These are phyloP conservation scores for Penicillium decumbens DNA, from an alignment of 2,329 filamentous ascomycete species.

Conservation along the genomic window DNA sequence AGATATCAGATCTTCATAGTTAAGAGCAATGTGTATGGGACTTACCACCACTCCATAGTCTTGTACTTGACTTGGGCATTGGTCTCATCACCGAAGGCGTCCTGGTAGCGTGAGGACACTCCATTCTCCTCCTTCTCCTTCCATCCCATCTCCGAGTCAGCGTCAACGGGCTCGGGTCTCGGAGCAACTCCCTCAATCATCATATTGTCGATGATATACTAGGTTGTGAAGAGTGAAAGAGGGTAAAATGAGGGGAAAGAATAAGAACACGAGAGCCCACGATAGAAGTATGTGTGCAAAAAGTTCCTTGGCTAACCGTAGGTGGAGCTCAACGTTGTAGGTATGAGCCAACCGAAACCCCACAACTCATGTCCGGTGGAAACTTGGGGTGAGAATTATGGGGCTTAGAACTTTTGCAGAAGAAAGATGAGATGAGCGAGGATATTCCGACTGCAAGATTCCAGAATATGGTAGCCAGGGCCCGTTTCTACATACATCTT, in stretches of 20 bases:
- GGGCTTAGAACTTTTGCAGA: constrained; percentile 12
- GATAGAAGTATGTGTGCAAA: constrained; percentile 14
- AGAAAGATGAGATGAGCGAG: constrained; percentile 3
- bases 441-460: constrained; percentile 12
- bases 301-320: constrained; percentile 9
- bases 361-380: constrained; percentile 9
- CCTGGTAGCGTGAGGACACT: constrained; percentile 9
- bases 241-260: background rate
- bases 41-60: constrained; percentile 25
- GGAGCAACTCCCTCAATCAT: constrained; percentile 13
- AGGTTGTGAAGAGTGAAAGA: background rate
- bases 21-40: background rate
- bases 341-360: constrained; percentile 16
- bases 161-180: constrained; percentile 5
- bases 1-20: background rate
- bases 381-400: constrained; percentile 13
- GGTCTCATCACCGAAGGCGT: constrained; percentile 19
- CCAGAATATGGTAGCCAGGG: background rate
- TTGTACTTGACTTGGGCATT: constrained; percentile 22
- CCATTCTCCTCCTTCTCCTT: constrained; percentile 10
- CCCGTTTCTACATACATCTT: constrained; percentile 7
- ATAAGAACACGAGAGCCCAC: background rate
- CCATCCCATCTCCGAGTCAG: constrained; percentile 18
- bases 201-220: constrained; percentile 12
- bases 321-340: constrained; percentile 16